Evolutionary conservation across 306 rosid species (phyloP).

Genomic region (Crotalaria pallida): DNA sequence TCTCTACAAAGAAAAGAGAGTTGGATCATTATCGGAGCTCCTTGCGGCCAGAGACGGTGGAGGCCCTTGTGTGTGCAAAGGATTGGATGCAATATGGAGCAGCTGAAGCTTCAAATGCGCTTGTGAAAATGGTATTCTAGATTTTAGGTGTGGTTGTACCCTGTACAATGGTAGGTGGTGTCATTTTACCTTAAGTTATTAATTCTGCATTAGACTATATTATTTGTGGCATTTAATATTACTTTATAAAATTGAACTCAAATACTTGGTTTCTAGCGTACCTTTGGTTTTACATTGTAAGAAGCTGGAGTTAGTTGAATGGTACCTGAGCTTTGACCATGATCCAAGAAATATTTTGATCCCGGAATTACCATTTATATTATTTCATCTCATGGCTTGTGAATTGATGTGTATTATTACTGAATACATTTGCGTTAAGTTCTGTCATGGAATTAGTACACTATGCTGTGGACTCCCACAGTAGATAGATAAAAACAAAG

Average conservation of each 20-base stretch:
- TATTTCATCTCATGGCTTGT: too few species aligned
- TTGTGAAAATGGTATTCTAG: constrained; percentile 62
- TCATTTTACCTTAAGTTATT: constrained; percentile 14
- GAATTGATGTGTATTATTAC: too few species aligned
- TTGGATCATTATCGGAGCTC: constrained; percentile 83
- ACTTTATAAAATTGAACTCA: constrained; percentile 28
- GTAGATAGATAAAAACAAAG: too few species aligned
- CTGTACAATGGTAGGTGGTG: constrained; percentile 25
- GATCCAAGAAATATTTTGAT: too few species aligned
- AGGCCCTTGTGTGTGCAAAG: constrained; percentile 87
- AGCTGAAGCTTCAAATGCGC: constrained; percentile 42
- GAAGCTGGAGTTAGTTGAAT: too few species aligned
- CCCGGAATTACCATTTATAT: too few species aligned
- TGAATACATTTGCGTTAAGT: too few species aligned
- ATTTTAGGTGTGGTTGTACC: constrained; percentile 19
- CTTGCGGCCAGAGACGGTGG: constrained; percentile 79
- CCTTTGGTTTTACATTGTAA: constrained; percentile 12
- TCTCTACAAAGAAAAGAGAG: constrained; percentile 48
- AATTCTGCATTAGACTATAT: constrained; percentile 16
- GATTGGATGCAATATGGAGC: constrained; percentile 81
- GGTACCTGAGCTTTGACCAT: too few species aligned
- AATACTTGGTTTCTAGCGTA: constrained; percentile 18
- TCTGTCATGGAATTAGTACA: too few species aligned
- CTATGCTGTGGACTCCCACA: too few species aligned
- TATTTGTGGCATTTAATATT: constrained; percentile 20